Percentiles rank a stretch among this genome's conserved stretches.
These are phyloP conservation scores for Lasiosphaeria hispida DNA, from an alignment of 495 filamentous ascomycete genomes.

Conservation along the genomic window DNA sequence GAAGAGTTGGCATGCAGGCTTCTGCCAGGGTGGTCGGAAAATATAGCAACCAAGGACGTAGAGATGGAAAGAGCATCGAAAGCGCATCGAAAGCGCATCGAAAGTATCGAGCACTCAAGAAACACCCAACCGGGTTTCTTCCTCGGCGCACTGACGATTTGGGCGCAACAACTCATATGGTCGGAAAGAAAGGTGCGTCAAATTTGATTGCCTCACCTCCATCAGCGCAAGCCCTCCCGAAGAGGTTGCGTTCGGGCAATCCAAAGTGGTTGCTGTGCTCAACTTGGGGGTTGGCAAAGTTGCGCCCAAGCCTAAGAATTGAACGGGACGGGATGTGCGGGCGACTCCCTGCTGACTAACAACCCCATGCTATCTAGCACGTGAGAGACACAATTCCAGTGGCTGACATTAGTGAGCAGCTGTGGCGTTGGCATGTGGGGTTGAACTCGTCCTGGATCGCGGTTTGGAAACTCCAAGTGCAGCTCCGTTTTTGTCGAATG, in stretches of 20 bases:
- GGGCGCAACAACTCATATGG: not conserved
- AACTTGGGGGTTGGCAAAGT: not conserved
- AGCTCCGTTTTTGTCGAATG: too few species aligned
- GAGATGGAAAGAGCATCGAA: not conserved
- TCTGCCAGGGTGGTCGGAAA: too few species aligned
- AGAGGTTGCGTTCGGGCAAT: not conserved
- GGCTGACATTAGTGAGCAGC: too few species aligned
- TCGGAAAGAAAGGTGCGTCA: not conserved
- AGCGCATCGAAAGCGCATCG: not conserved
- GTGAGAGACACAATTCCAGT: too few species aligned
- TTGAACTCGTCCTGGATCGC: too few species aligned
- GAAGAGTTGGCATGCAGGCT: not conserved
- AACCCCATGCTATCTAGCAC: too few species aligned
- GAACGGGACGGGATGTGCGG: too few species aligned
- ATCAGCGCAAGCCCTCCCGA: conserved; percentile 1
- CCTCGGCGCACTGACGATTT: conserved; percentile 14
- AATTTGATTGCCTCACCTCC: conserved; percentile 4
- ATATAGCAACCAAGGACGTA: not conserved
- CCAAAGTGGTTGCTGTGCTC: not conserved
- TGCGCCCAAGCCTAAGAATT: not conserved
- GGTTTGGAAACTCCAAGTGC: too few species aligned
- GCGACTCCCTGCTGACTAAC: too few species aligned
- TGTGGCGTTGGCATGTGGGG: too few species aligned
- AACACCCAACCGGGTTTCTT: conserved; percentile 15
- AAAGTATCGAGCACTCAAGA: not conserved